Conservation (phyloP, 2,329 filamentous ascomycete species). For the Cephalotrichum gorgonifer region DNA sequence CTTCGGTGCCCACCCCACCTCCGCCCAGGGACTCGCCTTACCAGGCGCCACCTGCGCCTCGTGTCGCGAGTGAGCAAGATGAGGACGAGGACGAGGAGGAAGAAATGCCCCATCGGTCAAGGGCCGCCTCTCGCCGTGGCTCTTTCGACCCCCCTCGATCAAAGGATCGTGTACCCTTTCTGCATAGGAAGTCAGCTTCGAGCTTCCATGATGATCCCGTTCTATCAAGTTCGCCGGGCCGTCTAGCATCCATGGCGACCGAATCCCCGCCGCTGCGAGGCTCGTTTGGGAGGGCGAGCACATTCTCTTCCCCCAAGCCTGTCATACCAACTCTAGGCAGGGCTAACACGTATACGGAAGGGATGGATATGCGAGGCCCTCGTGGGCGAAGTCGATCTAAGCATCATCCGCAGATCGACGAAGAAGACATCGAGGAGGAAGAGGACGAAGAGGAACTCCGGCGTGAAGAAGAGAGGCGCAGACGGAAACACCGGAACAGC, state of each 20-base stretch:
- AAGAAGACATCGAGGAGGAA: slow-evolving; percentile 3
- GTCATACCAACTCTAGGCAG: background rate
- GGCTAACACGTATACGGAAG: background rate
- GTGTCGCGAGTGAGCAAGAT: slow-evolving; percentile 8
- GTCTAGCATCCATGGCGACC: background rate
- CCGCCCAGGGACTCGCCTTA: slow-evolving; percentile 18
- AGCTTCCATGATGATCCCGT: background rate
- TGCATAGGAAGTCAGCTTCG: background rate
- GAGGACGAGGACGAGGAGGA: slow-evolving; percentile 10
- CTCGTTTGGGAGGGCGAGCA: background rate
- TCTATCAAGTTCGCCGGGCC: background rate
- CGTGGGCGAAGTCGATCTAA: slow-evolving; percentile 4
- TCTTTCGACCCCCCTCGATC: slow-evolving; percentile 11
- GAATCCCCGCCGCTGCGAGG: background rate
- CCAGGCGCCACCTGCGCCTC: slow-evolving; percentile 9
- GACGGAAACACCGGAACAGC: background rate
- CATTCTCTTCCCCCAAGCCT: background rate
- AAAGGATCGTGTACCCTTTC: background rate
- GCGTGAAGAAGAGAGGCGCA: background rate
- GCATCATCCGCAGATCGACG: background rate
- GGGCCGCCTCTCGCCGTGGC: slow-evolving; percentile 20
- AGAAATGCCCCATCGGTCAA: slow-evolving; percentile 20
- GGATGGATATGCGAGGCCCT: background rate
- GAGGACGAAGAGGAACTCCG: slow-evolving; percentile 2
- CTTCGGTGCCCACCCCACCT: slow-evolving; percentile 24